Conservation (phyloP, 2,329 filamentous ascomycete species). For the Aspergillus ibericus region DNA sequence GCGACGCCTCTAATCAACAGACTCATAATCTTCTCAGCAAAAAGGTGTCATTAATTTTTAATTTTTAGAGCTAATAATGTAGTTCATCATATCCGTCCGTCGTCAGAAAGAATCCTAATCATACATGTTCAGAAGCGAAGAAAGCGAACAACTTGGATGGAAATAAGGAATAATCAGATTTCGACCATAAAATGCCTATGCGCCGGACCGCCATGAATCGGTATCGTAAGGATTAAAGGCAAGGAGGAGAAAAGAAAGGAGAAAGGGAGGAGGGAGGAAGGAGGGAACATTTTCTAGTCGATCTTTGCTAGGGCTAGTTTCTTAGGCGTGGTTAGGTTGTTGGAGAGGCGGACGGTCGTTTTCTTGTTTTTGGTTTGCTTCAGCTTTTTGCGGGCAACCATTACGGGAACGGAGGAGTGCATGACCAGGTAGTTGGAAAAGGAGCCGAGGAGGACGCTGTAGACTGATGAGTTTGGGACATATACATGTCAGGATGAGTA, state of each 20-base stretch:
- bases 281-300: conserved; percentile 53
- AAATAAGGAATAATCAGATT: not conserved
- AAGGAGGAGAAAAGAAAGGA: not conserved
- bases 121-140: conserved; percentile 9
- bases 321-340: conserved; percentile 74
- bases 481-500: not conserved
- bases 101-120: conserved; percentile 6
- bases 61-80: not conserved
- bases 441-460: conserved; percentile 85
- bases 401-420: conserved; percentile 94
- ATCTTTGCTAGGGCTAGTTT: conserved; percentile 72
- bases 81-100: not conserved
- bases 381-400: conserved; percentile 91
- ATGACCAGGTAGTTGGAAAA: conserved; percentile 98
- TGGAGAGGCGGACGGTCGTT: conserved; percentile 70
- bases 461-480: not conserved
- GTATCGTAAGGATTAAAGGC: not conserved
- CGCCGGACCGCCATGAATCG: conserved; percentile 4
- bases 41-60: not conserved
- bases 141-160: not conserved
- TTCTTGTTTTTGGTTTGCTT: conserved; percentile 78
- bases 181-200: not conserved
- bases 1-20: no score
- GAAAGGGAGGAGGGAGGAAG: not conserved
- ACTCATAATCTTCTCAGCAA: no score